Conservation (phyloP, 495 filamentous ascomycete species). For the Aspergillus baeticus region DNA sequence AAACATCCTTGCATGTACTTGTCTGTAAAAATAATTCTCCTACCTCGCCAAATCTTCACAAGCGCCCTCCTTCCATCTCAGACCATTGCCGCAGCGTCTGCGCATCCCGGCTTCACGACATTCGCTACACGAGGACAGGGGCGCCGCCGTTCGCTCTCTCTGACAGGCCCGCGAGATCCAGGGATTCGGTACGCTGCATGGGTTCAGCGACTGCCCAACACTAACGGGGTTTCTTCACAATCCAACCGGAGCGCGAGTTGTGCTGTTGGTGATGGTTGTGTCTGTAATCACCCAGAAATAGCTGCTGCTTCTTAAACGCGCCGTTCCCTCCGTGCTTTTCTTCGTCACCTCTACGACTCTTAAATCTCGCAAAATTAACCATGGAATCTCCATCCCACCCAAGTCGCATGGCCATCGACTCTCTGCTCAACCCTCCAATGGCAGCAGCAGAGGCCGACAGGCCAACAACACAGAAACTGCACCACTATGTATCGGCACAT, state of each 20-base stretch:
- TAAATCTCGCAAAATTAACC: slow-evolving; percentile 7
- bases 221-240: slow-evolving; percentile 19
- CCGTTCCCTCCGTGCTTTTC: slow-evolving; percentile 1
- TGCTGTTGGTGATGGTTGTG: slow-evolving; percentile 19
- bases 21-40: not conserved
- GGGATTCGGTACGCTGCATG: slow-evolving; percentile 28
- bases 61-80: slow-evolving; percentile 8
- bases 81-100: slow-evolving; percentile 19
- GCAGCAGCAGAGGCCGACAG: slow-evolving; percentile 18
- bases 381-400: slow-evolving; percentile 24
- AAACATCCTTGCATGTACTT: not conserved
- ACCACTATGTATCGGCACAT: slow-evolving; percentile 4
- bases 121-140: slow-evolving; percentile 22
- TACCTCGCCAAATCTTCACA: not conserved
- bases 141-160: slow-evolving; percentile 20
- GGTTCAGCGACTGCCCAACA: slow-evolving; percentile 17
- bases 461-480: slow-evolving; percentile 9
- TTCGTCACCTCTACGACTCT: not conserved
- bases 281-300: slow-evolving; percentile 4
- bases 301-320: slow-evolving; percentile 5
- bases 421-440: slow-evolving; percentile 38
- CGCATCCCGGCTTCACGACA: slow-evolving; percentile 13
- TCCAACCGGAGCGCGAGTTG: slow-evolving; percentile 23
- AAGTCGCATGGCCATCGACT: slow-evolving; percentile 43
- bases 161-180: slow-evolving; percentile 22